phyloP scores from a whole-genome alignment of 2,329 filamentous ascomycete species.

The Ceratocystis cubensis region DNA sequence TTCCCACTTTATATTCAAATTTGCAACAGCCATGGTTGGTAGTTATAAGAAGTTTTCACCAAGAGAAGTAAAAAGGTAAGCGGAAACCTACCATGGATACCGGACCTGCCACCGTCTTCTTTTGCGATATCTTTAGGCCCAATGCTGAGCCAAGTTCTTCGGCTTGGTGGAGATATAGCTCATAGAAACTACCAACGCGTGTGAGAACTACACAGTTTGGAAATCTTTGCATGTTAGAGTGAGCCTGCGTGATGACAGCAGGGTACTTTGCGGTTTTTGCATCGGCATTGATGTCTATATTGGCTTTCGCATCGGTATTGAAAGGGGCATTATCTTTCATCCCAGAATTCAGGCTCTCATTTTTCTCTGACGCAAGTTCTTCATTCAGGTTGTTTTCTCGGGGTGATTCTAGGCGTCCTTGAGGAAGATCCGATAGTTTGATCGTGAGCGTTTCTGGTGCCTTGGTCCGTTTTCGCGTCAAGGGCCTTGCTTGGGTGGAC shows the following conservation, averaged over 20 bases:
- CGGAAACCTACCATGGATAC: constrained; percentile 63
- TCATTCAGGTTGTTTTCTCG: not conserved
- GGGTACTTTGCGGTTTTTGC: constrained; percentile 52
- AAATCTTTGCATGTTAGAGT: constrained; percentile 81
- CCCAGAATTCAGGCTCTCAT: not conserved
- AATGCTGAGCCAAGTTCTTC: constrained; percentile 76
- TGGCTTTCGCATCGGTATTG: not conserved
- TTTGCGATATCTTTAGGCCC: constrained; percentile 73
- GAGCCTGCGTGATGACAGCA: constrained; percentile 76
- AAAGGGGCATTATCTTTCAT: not conserved
- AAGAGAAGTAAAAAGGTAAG: constrained; percentile 22
- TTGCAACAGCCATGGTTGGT: not conserved
- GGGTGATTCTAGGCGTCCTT: constrained; percentile 35
- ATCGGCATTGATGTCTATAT: not conserved
- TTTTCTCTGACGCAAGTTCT: not conserved
- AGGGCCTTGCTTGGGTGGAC: not conserved
- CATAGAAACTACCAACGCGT: constrained; percentile 89
- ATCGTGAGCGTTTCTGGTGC: constrained; percentile 33
- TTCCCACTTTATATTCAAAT: not conserved
- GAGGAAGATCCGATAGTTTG: constrained; percentile 45
- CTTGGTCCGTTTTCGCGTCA: not conserved
- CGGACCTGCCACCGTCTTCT: constrained; percentile 62
- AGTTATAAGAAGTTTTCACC: not conserved
- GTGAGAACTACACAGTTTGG: constrained; percentile 84
- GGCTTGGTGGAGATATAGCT: constrained; percentile 94